Conservation (phyloP, 192 early-diverging fungal genomes). For the Coemansia pectinata region DNA sequence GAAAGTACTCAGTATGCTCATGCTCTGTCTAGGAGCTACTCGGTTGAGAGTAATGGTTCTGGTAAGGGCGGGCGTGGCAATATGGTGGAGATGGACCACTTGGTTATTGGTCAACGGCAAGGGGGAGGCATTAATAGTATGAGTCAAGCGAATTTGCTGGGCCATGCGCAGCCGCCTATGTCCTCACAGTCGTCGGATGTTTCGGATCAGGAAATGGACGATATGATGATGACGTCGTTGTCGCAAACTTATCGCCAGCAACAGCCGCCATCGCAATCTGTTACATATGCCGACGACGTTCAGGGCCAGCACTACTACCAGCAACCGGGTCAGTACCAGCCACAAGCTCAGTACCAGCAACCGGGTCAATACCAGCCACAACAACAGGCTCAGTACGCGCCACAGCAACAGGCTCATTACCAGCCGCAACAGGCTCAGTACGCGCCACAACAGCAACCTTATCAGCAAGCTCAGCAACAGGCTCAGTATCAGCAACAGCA, state of each 20-base stretch:
- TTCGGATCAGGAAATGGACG: conserved; percentile 11
- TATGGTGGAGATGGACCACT: conserved; percentile 24
- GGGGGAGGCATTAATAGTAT: background rate
- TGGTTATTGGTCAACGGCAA: conserved; percentile 2
- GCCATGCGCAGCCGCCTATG: conserved; percentile 23
- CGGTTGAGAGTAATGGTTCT: conserved; percentile 35
- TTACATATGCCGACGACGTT: conserved; percentile 1
- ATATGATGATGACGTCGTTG: conserved; percentile 12
- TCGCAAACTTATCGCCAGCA: conserved; percentile 4
- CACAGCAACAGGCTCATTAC: background rate
- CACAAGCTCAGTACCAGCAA: background rate
- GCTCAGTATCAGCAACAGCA: conserved; percentile 2
- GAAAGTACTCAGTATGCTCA: background rate
- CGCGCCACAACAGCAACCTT: conserved; percentile 8
- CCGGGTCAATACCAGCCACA: background rate
- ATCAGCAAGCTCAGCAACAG: background rate
- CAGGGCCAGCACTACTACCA: background rate
- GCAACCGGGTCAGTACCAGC: background rate
- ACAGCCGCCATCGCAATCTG: background rate
- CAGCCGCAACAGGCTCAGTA: background rate
- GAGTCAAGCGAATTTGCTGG: conserved; percentile 40
- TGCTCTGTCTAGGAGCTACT: conserved; percentile 36
- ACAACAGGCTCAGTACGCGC: background rate
- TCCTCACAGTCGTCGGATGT: conserved; percentile 7
- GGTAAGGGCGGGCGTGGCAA: conserved; percentile 4